These are phyloP conservation scores for Cladophialophora yegresii DNA, from an alignment of 2,329 filamentous ascomycete species.

Conservation along the genomic window DNA sequence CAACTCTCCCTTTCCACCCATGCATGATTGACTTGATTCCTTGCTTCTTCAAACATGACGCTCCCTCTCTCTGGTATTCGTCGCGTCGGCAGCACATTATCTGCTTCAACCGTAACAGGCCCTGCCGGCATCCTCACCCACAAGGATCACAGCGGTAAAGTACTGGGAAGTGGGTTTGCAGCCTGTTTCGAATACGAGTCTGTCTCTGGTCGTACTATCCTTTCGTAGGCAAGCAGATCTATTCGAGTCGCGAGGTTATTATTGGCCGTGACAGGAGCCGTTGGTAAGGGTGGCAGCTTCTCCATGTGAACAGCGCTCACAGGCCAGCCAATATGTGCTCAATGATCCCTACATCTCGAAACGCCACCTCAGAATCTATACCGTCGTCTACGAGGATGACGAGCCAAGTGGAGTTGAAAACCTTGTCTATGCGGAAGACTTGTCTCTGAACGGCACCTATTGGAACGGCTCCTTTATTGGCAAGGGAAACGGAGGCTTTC, in stretches of 20 bases:
- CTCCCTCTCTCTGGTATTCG: constrained; percentile 26
- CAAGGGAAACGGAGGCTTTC: constrained; percentile 40
- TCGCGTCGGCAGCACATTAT: constrained; percentile 15
- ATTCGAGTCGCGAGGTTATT: constrained; percentile 41
- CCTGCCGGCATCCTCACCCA: constrained; percentile 26
- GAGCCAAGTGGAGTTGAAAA: constrained; percentile 43
- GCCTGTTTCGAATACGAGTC: not conserved
- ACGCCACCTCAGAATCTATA: constrained; percentile 48
- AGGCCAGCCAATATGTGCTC: constrained; percentile 42
- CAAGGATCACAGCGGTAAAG: constrained; percentile 24
- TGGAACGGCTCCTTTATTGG: constrained; percentile 46
- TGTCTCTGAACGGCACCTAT: constrained; percentile 46
- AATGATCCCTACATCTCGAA: constrained; percentile 45
- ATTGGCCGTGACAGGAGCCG: constrained; percentile 42
- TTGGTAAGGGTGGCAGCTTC: constrained; percentile 39
- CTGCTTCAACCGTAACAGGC: constrained; percentile 13
- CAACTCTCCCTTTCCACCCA: not conserved
- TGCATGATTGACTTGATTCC: not conserved
- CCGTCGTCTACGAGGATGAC: constrained; percentile 46
- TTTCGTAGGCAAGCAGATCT: constrained; percentile 35
- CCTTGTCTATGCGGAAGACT: constrained; percentile 49
- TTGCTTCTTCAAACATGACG: constrained; percentile 11
- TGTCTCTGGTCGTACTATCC: constrained; percentile 30
- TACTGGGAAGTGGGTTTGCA: constrained; percentile 27
- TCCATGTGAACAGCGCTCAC: constrained; percentile 23